phyloP scores from a whole-genome alignment of 2,329 filamentous ascomycete species.

The Chaetomium strumarium region DNA sequence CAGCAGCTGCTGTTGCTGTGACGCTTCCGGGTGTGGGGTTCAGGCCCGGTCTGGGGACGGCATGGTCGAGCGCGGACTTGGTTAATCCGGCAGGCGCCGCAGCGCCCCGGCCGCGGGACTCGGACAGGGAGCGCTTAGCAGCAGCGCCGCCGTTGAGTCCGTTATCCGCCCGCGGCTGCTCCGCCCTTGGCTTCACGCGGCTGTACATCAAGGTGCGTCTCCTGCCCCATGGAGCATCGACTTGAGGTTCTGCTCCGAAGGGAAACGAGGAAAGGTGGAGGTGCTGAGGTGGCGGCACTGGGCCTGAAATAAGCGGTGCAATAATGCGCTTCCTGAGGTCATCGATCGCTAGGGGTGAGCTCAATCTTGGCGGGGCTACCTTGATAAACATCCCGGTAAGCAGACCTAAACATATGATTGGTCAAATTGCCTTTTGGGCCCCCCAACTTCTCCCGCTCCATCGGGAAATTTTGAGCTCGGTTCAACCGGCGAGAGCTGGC shows the following conservation, averaged over 20 bases:
- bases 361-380: background rate
- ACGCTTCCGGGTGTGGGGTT: background rate
- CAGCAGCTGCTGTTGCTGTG: background rate
- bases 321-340: background rate
- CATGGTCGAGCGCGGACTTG: constrained; percentile 5
- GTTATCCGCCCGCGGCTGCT: constrained; percentile 21
- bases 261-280: background rate
- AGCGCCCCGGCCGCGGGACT: constrained; percentile 8
- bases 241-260: background rate
- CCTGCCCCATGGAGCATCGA: constrained; percentile 20
- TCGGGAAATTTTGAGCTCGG: constrained; percentile 11
- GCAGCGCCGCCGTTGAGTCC: constrained; percentile 9
- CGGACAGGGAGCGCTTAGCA: constrained; percentile 1
- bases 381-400: background rate
- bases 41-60: background rate
- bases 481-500: background rate
- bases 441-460: background rate
- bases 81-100: constrained; percentile 5
- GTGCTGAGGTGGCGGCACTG: background rate
- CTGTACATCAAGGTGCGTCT: constrained; percentile 23
- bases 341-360: constrained; percentile 2
- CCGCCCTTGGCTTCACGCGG: constrained; percentile 22
- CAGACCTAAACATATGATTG: background rate
- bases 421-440: background rate
- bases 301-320: constrained; percentile 7